These are phyloP conservation scores for Eimeria praecox DNA, from an alignment of 169 alveolate species.

Conservation along the genomic window DNA sequence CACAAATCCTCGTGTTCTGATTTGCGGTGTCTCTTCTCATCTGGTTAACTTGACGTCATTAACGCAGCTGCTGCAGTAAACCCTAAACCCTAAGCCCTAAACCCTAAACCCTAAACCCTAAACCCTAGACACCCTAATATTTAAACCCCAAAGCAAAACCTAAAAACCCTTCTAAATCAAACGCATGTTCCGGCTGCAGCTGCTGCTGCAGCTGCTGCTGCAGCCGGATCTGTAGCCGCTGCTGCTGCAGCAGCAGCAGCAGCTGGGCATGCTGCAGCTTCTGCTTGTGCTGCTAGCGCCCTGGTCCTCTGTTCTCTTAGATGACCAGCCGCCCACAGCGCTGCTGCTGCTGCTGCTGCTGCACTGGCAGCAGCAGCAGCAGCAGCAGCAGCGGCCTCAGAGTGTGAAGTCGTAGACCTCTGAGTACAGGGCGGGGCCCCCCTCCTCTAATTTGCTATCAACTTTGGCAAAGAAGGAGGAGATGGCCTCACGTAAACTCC, in stretches of 20 bases:
- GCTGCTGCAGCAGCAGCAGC: conserved; percentile 7
- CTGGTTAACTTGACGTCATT: no score
- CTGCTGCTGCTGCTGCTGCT: not conserved
- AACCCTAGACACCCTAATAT: no score
- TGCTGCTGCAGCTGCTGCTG: not conserved
- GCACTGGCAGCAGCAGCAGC: conserved; percentile 6
- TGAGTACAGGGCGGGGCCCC: not conserved
- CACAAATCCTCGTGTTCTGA: no score
- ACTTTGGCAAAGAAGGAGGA: not conserved
- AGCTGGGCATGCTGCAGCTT: not conserved
- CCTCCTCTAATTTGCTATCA: not conserved
- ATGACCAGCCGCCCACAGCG: not conserved
- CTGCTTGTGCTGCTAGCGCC: not conserved
- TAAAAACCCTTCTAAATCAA: not conserved
- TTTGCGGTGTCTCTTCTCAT: no score
- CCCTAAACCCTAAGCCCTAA: no score
- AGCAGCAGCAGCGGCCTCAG: conserved; percentile 8
- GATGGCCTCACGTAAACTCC: not conserved
- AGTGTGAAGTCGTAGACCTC: conserved; percentile 17
- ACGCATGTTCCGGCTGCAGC: not conserved
- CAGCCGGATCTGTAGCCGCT: not conserved
- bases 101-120: no score
- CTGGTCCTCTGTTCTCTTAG: no score
- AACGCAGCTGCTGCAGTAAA: no score
- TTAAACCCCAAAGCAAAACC: not conserved